Evolutionary conservation across 345 rosid species (phyloP), one percentile per base, ranked within the genome.

Genomic region (Bretschneidera sinensis): DNA sequence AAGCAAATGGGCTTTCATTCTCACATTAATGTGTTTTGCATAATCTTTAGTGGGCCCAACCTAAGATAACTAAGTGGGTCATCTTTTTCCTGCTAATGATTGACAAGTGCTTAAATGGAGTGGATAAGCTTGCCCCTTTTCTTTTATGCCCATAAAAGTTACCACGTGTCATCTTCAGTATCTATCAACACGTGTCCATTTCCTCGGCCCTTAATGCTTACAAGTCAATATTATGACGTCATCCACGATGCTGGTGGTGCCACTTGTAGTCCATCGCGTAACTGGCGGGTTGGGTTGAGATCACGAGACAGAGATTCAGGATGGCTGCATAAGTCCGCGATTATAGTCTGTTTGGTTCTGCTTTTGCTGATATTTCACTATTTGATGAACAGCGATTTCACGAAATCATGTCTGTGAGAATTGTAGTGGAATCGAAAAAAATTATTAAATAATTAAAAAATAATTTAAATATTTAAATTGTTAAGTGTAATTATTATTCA

Each of bases 181-280:
- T 28, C 28, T 24, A 14, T 18, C 34, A 6, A 24, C 61, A 63
- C 63, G 58, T 24, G 67, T 43, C 39, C 14, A 5, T 1, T 8
- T 45, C 15, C 13, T 22, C n/a, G 31, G 9, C 17, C 33, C 49
- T 11, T 16, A 21, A 15, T 18, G 0, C 5, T n/a, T 68, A n/a
- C 3, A 20, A 24, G 71, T 66, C 75, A 55, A 56, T 66, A 39
- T 0, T 17, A 1, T 9, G n/a, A 54, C 65, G 55, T 45, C 49
- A 48, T 64, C 65, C 6, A 49, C 59, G 70, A 55, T 54, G 13
- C n/a, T 0, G 14, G 6, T 21, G 17, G 18, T 33, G 48, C 70
- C 75, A 71, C 60, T 59, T 65, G 61, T 11, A 17, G 1, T 3
- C 25, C 60, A 45, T 6, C 8, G 20, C 47, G 68, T 22, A 17